Conservation (phyloP, 2,329 filamentous ascomycete genomes). For the Fusarium nygamai region DNA sequence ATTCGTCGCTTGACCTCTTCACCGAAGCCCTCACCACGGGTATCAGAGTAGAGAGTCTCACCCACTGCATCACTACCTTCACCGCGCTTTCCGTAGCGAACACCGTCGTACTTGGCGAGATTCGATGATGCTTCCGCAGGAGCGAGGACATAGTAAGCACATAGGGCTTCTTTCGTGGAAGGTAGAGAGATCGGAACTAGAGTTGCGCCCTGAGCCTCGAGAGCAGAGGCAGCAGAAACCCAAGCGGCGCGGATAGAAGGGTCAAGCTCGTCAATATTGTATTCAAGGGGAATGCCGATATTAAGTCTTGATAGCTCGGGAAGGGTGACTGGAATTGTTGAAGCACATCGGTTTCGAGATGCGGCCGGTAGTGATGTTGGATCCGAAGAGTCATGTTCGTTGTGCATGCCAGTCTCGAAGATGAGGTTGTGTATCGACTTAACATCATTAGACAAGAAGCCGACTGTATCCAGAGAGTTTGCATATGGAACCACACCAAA, state of each 20-base stretch:
- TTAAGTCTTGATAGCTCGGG: constrained; percentile 50
- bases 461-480: constrained; percentile 92
- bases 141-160: constrained; percentile 94
- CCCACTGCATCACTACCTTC: constrained; percentile 63
- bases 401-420: constrained; percentile 59
- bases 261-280: constrained; percentile 86
- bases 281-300: constrained; percentile 75
- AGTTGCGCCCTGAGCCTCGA: constrained; percentile 73
- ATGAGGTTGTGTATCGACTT: constrained; percentile 61
- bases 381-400: constrained; percentile 72
- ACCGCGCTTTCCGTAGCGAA: constrained; percentile 81
- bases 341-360: constrained; percentile 63
- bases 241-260: constrained; percentile 76
- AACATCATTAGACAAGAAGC: constrained; percentile 71
- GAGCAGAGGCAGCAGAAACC: constrained; percentile 66
- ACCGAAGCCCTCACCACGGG: constrained; percentile 80
- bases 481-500: constrained; percentile 92
- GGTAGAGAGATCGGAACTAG: constrained; percentile 84
- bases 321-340: constrained; percentile 37
- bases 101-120: constrained; percentile 94
- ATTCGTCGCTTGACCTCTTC: constrained; percentile 88
- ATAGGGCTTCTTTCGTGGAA: constrained; percentile 83
- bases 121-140: constrained; percentile 97
- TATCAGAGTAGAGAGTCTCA: constrained; percentile 78
- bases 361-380: constrained; percentile 73